These are phyloP conservation scores for Casuarina equisetifolia DNA, from an alignment of 306 rosid genomes.

Conservation along the genomic window DNA sequence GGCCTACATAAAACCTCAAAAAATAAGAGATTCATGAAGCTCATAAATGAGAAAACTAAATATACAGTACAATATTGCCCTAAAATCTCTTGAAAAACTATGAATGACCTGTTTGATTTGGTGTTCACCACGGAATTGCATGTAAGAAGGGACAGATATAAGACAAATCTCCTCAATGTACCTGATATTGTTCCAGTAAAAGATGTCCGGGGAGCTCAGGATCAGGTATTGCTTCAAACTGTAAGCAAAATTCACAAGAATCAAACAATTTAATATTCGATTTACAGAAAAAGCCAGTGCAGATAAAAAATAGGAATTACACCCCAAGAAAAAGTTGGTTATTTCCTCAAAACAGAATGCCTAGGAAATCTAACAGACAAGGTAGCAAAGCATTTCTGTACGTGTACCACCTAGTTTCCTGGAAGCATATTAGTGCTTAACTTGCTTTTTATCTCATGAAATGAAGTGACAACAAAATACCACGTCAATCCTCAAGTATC, in stretches of 20 bases:
- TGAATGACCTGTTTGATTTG: slow-evolving; percentile 1
- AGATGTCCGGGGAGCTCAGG: slow-evolving; percentile 99
- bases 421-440: background rate
- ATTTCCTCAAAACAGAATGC: slow-evolving; percentile 10
- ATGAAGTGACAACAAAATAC: background rate
- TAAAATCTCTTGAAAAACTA: slow-evolving; percentile 17
- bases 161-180: slow-evolving; percentile 26
- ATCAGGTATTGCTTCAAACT: slow-evolving; percentile 76
- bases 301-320: slow-evolving; percentile 21
- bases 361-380: background rate
- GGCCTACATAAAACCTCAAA: slow-evolving; percentile 59
- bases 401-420: background rate
- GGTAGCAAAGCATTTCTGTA: background rate
- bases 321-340: slow-evolving; percentile 11
- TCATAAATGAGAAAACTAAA: slow-evolving; percentile 20
- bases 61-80: slow-evolving; percentile 3
- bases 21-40: slow-evolving; percentile 31
- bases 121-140: background rate
- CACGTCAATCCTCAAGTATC: background rate
- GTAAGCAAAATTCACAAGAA: slow-evolving; percentile 42
- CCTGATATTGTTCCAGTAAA: slow-evolving; percentile 96
- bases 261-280: slow-evolving; percentile 24
- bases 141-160: slow-evolving; percentile 1
- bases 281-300: slow-evolving; percentile 7
- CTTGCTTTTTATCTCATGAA: background rate